Conservation (phyloP, 768 basidiomycete species). For the Dioszegia crocea region DNA sequence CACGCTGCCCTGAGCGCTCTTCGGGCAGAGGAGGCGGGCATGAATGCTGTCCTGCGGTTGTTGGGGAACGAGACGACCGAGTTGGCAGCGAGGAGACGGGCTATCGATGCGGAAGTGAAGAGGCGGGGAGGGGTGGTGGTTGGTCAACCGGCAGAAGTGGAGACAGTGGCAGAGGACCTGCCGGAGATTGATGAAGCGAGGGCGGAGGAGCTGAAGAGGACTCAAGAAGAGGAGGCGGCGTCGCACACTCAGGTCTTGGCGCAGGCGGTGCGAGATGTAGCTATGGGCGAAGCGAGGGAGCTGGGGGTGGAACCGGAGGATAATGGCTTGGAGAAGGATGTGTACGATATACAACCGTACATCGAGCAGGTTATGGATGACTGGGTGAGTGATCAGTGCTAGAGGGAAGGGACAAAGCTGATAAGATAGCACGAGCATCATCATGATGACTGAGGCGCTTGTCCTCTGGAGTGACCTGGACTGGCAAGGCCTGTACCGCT, state of each 20-base stretch:
- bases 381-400: conserved; percentile 16
- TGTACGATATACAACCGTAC: conserved; percentile 43
- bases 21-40: conserved; percentile 17
- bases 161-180: conserved; percentile 1
- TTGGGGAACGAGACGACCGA: conserved; percentile 27
- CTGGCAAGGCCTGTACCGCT: no score
- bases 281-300: conserved; percentile 5
- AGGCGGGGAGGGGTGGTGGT: not conserved
- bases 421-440: not conserved
- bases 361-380: conserved; percentile 34
- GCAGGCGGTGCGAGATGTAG: conserved; percentile 5
- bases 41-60: conserved; percentile 21
- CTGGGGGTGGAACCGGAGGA: conserved; percentile 16
- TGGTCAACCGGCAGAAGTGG: not conserved
- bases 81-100: conserved; percentile 10
- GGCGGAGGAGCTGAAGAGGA: not conserved
- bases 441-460: not conserved
- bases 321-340: conserved; percentile 19
- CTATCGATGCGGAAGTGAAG: conserved; percentile 10
- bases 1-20: conserved; percentile 8
- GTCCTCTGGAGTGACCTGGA: no score
- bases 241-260: conserved; percentile 5
- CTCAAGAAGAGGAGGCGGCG: not conserved
- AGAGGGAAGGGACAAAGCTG: not conserved
- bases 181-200: not conserved